Percentiles rank a stretch among this genome's conserved stretches.
These are phyloP conservation scores for Shiraia sp. DNA, from an alignment of 2,329 filamentous ascomycete species.

Conservation along the genomic window DNA sequence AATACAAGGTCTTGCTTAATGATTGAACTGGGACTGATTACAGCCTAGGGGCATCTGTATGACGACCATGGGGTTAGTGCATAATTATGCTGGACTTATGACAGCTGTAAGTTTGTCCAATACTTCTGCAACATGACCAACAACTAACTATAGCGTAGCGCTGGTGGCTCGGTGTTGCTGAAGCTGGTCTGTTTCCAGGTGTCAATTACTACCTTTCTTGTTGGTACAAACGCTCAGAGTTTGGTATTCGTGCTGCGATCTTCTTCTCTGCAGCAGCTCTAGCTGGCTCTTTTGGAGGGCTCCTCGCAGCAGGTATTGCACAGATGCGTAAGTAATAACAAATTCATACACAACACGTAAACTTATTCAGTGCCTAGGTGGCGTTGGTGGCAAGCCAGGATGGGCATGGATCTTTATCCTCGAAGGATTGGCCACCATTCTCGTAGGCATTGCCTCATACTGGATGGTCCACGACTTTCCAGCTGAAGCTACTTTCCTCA, in stretches of 20 bases:
- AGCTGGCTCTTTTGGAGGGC: slow-evolving; percentile 76
- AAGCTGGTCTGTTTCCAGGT: slow-evolving; percentile 67
- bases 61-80: slow-evolving; percentile 69
- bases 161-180: slow-evolving; percentile 71
- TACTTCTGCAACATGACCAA: not conserved
- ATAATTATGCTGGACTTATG: slow-evolving; percentile 67
- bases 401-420: slow-evolving; percentile 59
- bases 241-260: slow-evolving; percentile 77
- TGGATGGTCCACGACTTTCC: slow-evolving; percentile 83
- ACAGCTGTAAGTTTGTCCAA: slow-evolving; percentile 54
- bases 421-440: slow-evolving; percentile 70
- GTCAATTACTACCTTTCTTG: slow-evolving; percentile 81
- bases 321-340: slow-evolving; percentile 54
- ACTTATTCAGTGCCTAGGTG: slow-evolving; percentile 43
- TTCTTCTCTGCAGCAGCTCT: slow-evolving; percentile 85
- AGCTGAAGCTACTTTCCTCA: slow-evolving; percentile 73
- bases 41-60: slow-evolving; percentile 67
- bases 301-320: slow-evolving; percentile 72
- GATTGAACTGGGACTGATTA: not conserved
- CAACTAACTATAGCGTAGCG: slow-evolving; percentile 24
- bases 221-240: slow-evolving; percentile 81
- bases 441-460: slow-evolving; percentile 66
- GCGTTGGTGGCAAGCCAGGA: slow-evolving; percentile 54
- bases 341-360: no score
- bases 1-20: not conserved